Percentiles rank a stretch among this genome's conserved stretches.
Evolutionary conservation across 2,329 filamentous ascomycete species (phyloP).

Genomic region (Scedosporium boydii): DNA sequence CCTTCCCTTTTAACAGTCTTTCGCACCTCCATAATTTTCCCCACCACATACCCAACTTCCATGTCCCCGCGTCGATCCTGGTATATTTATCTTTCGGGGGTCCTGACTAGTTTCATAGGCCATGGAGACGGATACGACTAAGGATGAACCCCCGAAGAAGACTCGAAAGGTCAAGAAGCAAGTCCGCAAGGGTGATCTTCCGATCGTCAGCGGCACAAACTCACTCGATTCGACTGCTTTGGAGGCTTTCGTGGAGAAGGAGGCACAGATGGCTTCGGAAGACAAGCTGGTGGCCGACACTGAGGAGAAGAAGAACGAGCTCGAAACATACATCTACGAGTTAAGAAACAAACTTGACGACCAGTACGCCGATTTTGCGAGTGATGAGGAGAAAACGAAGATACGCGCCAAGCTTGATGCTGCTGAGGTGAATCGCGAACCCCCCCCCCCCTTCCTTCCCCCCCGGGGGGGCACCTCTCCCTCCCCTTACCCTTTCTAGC

Average conservation of each 20-base stretch:
- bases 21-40: not conserved
- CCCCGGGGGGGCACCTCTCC: not conserved
- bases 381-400: slow-evolving; percentile 84
- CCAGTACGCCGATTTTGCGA: slow-evolving; percentile 79
- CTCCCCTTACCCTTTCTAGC: not conserved
- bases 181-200: slow-evolving; percentile 91
- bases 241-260: slow-evolving; percentile 65
- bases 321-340: slow-evolving; percentile 96
- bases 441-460: not conserved
- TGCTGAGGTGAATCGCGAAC: slow-evolving; percentile 61
- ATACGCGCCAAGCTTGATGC: slow-evolving; percentile 74
- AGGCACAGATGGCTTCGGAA: slow-evolving; percentile 88
- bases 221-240: slow-evolving; percentile 64
- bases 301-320: slow-evolving; percentile 99
- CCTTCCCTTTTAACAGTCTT: not conserved
- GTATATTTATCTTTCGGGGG: not conserved
- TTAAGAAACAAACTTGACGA: slow-evolving; percentile 92
- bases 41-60: not conserved
- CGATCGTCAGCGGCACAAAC: slow-evolving; percentile 73
- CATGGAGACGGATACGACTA: slow-evolving; percentile 70
- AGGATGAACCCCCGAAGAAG: slow-evolving; percentile 65
- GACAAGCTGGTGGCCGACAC: slow-evolving; percentile 98
- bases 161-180: slow-evolving; percentile 99
- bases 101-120: slow-evolving; percentile 38
- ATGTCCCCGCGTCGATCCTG: not conserved